phyloP scores from a whole-genome alignment of 192 early-diverging fungal species.

The Entomortierella parvispora region DNA sequence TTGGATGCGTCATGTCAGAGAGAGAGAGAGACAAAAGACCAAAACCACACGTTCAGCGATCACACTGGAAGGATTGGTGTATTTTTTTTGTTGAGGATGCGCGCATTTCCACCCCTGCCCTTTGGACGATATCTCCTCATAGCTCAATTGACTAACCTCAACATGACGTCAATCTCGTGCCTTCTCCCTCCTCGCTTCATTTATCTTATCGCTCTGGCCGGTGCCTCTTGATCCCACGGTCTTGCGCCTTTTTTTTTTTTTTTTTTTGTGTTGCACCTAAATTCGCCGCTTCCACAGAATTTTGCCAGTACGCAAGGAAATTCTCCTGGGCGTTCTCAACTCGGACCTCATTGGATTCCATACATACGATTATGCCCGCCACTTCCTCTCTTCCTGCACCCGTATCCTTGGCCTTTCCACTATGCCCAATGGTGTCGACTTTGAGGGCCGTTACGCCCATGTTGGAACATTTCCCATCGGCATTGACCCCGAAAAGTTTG shows the following conservation, averaged over 20 bases:
- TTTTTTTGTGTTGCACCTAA: too few species aligned
- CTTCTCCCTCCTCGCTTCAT: background rate
- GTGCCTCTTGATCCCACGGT: background rate
- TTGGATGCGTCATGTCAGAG: too few species aligned
- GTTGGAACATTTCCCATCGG: slow-evolving; percentile 99
- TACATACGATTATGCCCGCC: slow-evolving; percentile 98
- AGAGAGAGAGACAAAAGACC: too few species aligned
- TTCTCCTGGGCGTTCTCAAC: slow-evolving; percentile 91
- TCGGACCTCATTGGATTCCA: slow-evolving; percentile 98
- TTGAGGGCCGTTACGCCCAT: slow-evolving; percentile 91
- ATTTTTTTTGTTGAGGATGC: slow-evolving; percentile 1
- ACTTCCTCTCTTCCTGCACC: slow-evolving; percentile 97
- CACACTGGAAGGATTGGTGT: background rate
- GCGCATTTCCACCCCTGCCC: background rate
- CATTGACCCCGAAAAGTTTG: slow-evolving; percentile 96
- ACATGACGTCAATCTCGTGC: slow-evolving; percentile 6
- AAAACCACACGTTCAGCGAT: background rate
- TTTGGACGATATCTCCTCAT: background rate
- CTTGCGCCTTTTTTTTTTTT: background rate
- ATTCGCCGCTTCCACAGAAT: slow-evolving; percentile 59
- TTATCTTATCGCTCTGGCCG: background rate
- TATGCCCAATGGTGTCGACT: slow-evolving; percentile 94
- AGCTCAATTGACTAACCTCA: background rate
- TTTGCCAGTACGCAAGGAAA: slow-evolving; percentile 92
- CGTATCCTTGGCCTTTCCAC: slow-evolving; percentile 94